Evolutionary conservation across 768 basidiomycete genomes (phyloP), one percentile per base, ranked within the genome.

Genomic region (Leccinum rimulosum): DNA sequence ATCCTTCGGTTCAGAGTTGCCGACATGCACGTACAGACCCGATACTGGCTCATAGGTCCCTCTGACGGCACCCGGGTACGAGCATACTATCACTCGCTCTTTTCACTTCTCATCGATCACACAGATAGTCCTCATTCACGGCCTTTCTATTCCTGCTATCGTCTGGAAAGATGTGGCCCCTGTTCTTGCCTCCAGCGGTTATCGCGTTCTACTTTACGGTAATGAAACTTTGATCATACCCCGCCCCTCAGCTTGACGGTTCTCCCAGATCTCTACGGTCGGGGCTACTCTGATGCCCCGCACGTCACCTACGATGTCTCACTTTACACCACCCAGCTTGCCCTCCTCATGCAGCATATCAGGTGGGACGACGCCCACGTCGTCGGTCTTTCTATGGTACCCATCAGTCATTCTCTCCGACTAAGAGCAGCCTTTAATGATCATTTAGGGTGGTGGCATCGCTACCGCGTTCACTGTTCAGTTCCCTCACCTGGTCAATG

Each of bases 261-360:
- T 54, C 5, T 3, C 15, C 15, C 60, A 91, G 91, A 93, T 74
- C 76, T 92, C 19, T 91, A 90, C 60, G 91, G 90, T 12, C 82
- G 91, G 40, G 91, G 91, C 5, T 93, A 92, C 72, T 90, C 89
- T 1, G 90, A 89, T 57, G 89, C 90, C 1, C 91, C 91, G 0
- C 80, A 84, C 22, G 83, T 81, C 15, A 82, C 80, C 4, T 90
- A 93, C 69, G 81, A 89, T 61, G 73, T 82, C 1, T 73, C 77
- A 6, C 76, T 93, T 4, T 87, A 87, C 68, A 84, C 84, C 1
- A 85, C 84, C 0, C 91, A 93, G 65, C 86, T 93, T n/a, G 91
- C 91, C 0, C 79, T 92, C 6, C 81, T 93, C 52, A 82, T 93
- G 80, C 91, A 93, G 62, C 83, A 91, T 61, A 71, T 92, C 50